Evolutionary conservation across 495 filamentous ascomycete genomes (phyloP), one percentile per base, ranked within the genome.

Genomic region (Acidomyces sp.): DNA sequence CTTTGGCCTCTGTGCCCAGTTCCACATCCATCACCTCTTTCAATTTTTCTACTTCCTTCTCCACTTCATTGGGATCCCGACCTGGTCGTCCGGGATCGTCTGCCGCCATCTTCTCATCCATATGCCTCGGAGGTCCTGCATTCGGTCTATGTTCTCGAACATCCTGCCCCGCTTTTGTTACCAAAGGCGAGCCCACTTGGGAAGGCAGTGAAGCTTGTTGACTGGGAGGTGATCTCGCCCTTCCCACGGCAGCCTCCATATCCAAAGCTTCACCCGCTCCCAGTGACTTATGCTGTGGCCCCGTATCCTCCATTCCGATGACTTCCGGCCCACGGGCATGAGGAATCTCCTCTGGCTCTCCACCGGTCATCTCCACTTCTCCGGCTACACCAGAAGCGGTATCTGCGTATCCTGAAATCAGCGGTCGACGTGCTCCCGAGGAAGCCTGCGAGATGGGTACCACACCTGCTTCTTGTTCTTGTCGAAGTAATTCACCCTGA

Each of bases 251-350:
- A 19, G 55, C 60, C 19, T 64, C 62, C 41, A 65, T 53, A 43
- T 63, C 61, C 27, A 65, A 39, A 11, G 37, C 36, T 6, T 41
- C 29, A 37, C 43, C 27, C 2, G 37, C 32, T n/a, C 29, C 35
- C 11, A 43, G 20, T n/a, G 30, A 12, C 26, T 40, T 27, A 12
- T 45, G 65, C 57, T 94, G 88, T 13, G 84, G 74, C 1, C 90
- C 90, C 55, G 81, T 76, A 54, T 97, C 90, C 52, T 85, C 80
- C 19, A 84, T 73, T 0, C 86, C 87, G 18, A 97, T 75, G 42
- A 82, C 69, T 9, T 79, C 72, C 0, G 90, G 88, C 0, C 85
- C 83, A 12, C 82, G 70, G 2, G 82, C 84, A 54, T 93, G 84
- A 10, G 85, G 82, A 0, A 72, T 51, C 49, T 90, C 85, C 2